Base-by-base conservation (phyloP, 805 yeast genomes). In the Lipomyces japonicus region DNA sequence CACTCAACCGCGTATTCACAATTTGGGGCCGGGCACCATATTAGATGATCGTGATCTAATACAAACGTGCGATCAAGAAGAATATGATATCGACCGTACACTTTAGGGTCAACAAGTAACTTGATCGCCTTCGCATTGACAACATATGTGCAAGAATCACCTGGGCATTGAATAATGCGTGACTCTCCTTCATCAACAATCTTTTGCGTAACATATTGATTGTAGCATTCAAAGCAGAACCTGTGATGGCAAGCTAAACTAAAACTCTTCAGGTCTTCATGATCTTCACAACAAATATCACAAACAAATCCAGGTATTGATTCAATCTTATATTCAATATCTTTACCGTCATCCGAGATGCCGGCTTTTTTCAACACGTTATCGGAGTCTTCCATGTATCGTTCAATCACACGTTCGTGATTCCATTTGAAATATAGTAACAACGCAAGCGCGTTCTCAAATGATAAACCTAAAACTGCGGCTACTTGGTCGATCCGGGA, bases 21-120 rank as follows among this genome's bases (percentile, higher is more conserved):
- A 63, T 85, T 95, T 0, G 90, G 82, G 1, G 85, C 82, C 0
- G 96, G 96, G 66, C 97, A 90, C 84, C 88, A 82, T 57, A 76
- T 78, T 60, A 75, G 72, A 62, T 45, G 73, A 39, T 70, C 65
- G 50, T 77, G 75, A 41, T 75, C 72, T 14, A 76, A 76, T n/a
- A 83, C 76, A 61, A 74, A 82, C 24, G 72, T 65, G 50, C 71
- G 76, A 6, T 55, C 46, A 19, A 60, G 59, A 19, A 60, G 53
- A 4, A 49, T 39, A 28, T 31, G 41, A 53, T 60, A 67, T 59
- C 53, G 68, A 48, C 37, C 44, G 56, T 31, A 59, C 16, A 42
- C 57, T 42, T 41, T 45, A 5, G 45, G 46, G 32, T 44, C 55
- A 19, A 76, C 79, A 9, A 66, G 57, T 38, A 72, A 71, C 22